Evolutionary conservation across 2,329 filamentous ascomycete genomes (phyloP), one percentile per base, ranked within the genome.

Genomic region (Pseudogymnoascus verrucosus): DNA sequence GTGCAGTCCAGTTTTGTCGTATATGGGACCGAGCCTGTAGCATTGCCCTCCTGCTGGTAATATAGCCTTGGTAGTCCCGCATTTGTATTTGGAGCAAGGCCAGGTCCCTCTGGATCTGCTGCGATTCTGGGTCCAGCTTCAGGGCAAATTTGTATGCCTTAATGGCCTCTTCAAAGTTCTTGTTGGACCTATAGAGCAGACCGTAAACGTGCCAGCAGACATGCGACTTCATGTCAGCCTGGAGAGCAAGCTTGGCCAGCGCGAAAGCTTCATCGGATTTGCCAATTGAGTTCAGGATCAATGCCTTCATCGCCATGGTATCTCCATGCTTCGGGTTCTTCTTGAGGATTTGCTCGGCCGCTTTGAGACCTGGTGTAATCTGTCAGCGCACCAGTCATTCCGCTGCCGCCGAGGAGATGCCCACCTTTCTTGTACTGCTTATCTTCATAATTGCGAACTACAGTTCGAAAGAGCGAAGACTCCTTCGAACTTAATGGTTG

Each of bases 121-220:
- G 83, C 12, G 91, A 96, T 21, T 96, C 92, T n/a, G 96, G 93
- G 73, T 99, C 95, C 65, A 98, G 84, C 74, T 86, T 88, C 70
- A 99, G 80, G 14, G 95, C 95, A 76, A 96, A 96, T 75, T 96
- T 96, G 82, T 99, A 99, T 64, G 95, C 96, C 82, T 98, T 98
- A 79, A 97, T 97, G 8, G 96, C 93, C 79, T 98, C 95, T 76
- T 98, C 95, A 71, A 96, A 98, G 78, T 99, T 98, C 83, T 98
- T 98, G 74, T 90, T 89, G 60, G 91, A 89, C 61, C 93, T 88
- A 78, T 96, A 98, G 61, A 99, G 83, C 69, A 99, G 79, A 34
- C 96, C 95, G 76, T 98, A 99, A 66, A 99, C 95, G 77, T 99
- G 96, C 95, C 95, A 99, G 82, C 93, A 98, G 72, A 99, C 93